Evolutionary conservation across 805 yeast species (phyloP), one percentile per base, ranked within the genome.

Genomic region (Metschnikowia gruessii): DNA sequence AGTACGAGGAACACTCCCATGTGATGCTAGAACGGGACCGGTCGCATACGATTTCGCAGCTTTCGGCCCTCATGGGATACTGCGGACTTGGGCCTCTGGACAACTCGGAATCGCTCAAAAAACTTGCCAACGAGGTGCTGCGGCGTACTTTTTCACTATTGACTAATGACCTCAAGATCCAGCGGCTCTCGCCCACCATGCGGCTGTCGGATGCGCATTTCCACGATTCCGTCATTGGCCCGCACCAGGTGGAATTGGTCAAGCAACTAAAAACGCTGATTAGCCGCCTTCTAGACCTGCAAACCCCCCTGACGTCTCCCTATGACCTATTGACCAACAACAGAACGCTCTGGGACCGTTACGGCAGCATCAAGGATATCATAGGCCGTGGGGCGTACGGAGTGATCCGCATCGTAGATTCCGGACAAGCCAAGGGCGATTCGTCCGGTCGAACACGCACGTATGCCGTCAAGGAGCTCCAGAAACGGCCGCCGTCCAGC

Each of bases 371-470:
- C n/a, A 61, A 57, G 40, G 61, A 63, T 21, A 60, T 68, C 5
- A 64, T 74, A 37, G 79, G 79, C 33, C 70, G 64, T 38, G 79
- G 79, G 2, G 67, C 77, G 2, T 75, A 72, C 50, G 79, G 79
- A n/a, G 65, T 74, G 1, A 76, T 75, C 45, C 70, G 72, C 42
- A 64, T 75, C 37, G 59, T 76, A 4, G 63, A 65, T 34, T 54
- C 64, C 6, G 49, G 51, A 24, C 47, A 35, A 11, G 29, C 37
- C 1, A 47, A 44, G 22, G 37, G 30, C 10, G 26, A 33, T 17
- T 22, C 46, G 40, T 44, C 40, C 30, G 32, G 17, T 10, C 17
- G 30, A 16, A 38, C 30, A 16, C 44, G 45, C 9, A 46, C 60
- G 17, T 68, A 60, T 38, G 74, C 71, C 3, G 70, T 69, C 9